Evolutionary conservation across 2,329 filamentous ascomycete species (phyloP).

Genomic region (Xylariaceae sp.): DNA sequence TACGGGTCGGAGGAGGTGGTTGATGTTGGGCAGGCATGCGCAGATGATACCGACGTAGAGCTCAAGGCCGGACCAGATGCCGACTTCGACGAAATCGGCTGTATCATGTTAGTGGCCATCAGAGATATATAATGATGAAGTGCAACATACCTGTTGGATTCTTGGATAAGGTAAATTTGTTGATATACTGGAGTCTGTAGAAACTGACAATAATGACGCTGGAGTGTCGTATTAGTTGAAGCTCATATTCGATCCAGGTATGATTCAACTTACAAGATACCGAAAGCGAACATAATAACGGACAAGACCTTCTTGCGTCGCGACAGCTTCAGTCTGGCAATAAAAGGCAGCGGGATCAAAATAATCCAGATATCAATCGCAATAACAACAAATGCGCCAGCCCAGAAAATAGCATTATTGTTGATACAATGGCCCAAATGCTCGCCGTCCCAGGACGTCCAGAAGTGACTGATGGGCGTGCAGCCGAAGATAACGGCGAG

Average conservation of each 20-base stretch:
- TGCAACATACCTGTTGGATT: slow-evolving; percentile 24
- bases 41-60: slow-evolving; percentile 33
- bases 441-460: slow-evolving; percentile 8
- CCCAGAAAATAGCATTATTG: slow-evolving; percentile 4
- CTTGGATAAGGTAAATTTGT: neutral
- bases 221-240: neutral
- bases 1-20: slow-evolving; percentile 21
- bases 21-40: slow-evolving; percentile 33
- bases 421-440: slow-evolving; percentile 10
- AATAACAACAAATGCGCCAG: slow-evolving; percentile 1
- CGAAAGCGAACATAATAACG: slow-evolving; percentile 29
- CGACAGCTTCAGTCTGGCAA: slow-evolving; percentile 18
- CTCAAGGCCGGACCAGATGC: slow-evolving; percentile 34
- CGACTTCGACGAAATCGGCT: slow-evolving; percentile 31
- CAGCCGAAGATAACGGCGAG: slow-evolving; percentile 5
- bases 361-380: slow-evolving; percentile 7
- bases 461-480: slow-evolving; percentile 3
- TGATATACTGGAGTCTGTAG: slow-evolving; percentile 1
- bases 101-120: neutral
- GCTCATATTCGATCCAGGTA: neutral
- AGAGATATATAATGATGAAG: too few species aligned
- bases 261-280: slow-evolving; percentile 8
- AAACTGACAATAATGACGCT: slow-evolving; percentile 4
- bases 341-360: slow-evolving; percentile 1
- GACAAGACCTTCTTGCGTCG: slow-evolving; percentile 30